These are phyloP conservation scores for Agarophyton chilense DNA, from an alignment of 23 red algal genomes.

Conservation along the genomic window DNA sequence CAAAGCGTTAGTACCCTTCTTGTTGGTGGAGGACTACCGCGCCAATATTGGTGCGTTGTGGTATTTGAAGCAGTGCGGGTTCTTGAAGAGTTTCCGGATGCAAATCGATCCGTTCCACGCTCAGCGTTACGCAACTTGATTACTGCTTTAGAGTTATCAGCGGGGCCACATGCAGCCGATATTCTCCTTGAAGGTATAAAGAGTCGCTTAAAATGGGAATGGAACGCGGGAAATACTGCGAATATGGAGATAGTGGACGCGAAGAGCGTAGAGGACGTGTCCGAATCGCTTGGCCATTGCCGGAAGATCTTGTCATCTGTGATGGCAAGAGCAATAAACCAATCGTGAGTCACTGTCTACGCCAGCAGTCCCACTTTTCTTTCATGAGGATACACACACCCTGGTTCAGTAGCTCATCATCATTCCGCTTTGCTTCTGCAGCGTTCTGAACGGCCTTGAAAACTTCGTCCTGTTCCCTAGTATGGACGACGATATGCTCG, in stretches of 20 bases:
- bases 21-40: background rate
- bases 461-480: background rate
- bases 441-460: background rate
- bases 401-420: slow-evolving; percentile 4
- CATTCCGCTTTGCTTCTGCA: slow-evolving; percentile 8
- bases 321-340: background rate
- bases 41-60: slow-evolving; percentile 14
- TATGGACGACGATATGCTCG: background rate
- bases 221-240: background rate
- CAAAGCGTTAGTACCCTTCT: slow-evolving; percentile 3
- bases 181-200: background rate
- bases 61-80: slow-evolving; percentile 23
- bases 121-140: slow-evolving; percentile 4
- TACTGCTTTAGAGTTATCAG: slow-evolving; percentile 1
- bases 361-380: slow-evolving; percentile 15
- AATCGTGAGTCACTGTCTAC: background rate
- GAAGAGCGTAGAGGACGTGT: background rate
- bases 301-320: background rate
- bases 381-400: slow-evolving; percentile 16
- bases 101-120: background rate
- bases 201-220: background rate
- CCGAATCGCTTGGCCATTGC: slow-evolving; percentile 13
- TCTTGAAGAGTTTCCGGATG: slow-evolving; percentile 18
- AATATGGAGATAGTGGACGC: background rate
- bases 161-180: slow-evolving; percentile 4